Evolutionary conservation across 2,329 filamentous ascomycete genomes (phyloP).

Genomic region (Samsoniella hepiali): DNA sequence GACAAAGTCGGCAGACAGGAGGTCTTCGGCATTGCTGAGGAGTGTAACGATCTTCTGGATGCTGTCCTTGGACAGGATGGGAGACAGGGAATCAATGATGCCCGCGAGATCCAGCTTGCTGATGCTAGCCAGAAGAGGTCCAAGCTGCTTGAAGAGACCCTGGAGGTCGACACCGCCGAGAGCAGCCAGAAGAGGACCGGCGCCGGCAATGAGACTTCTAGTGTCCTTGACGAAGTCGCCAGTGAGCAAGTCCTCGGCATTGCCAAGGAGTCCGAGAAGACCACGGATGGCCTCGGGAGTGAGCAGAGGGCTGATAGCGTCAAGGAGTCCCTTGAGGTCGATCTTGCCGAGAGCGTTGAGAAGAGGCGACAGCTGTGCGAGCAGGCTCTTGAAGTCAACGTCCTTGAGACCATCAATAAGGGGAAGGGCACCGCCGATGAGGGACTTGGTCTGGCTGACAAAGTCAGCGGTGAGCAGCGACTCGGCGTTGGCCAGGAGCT

Average conservation of each 20-base stretch:
- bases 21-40: constrained; percentile 10
- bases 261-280: constrained; percentile 34
- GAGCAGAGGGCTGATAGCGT: constrained; percentile 34
- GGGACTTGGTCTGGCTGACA: constrained; percentile 28
- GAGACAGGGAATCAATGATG: constrained; percentile 34
- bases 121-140: constrained; percentile 36
- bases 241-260: constrained; percentile 38
- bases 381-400: constrained; percentile 26
- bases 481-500: constrained; percentile 31
- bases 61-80: constrained; percentile 39
- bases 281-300: constrained; percentile 34
- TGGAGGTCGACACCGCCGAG: constrained; percentile 37
- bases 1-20: constrained; percentile 14
- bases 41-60: constrained; percentile 31
- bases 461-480: constrained; percentile 28
- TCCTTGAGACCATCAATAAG: constrained; percentile 20
- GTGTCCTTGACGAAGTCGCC: constrained; percentile 40
- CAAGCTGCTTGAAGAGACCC: constrained; percentile 34
- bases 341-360: constrained; percentile 32
- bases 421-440: constrained; percentile 28
- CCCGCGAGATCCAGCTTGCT: constrained; percentile 34
- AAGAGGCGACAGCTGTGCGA: constrained; percentile 30
- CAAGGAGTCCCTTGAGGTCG: constrained; percentile 34
- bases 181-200: constrained; percentile 35
- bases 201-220: constrained; percentile 36